Percentiles rank a stretch among this genome's conserved stretches.
Conservation (phyloP, 2,329 filamentous ascomycete species). For the Aspergillus costaricaensis region DNA sequence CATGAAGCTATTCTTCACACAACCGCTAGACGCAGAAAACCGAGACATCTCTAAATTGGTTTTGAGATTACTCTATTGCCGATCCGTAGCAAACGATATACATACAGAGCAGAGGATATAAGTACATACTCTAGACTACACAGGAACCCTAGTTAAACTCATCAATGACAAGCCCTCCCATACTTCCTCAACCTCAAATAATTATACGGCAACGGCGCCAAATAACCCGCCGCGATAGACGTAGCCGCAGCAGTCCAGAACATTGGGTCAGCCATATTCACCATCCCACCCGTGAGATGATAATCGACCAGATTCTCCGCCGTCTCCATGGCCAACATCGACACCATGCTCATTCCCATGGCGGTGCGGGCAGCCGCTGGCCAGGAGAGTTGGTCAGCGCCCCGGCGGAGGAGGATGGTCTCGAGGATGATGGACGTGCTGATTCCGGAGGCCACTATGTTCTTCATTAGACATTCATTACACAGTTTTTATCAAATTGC, state of each 20-base stretch:
- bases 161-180: constrained; percentile 42
- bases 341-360: constrained; percentile 61
- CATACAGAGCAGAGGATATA: too few species aligned
- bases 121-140: too few species aligned
- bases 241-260: constrained; percentile 56
- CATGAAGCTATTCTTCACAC: too few species aligned
- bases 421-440: constrained; percentile 56
- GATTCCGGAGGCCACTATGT: constrained; percentile 54
- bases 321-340: constrained; percentile 61
- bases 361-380: constrained; percentile 52
- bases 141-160: too few species aligned
- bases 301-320: constrained; percentile 60
- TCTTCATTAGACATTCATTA: not conserved
- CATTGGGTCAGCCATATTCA: constrained; percentile 48
- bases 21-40: too few species aligned
- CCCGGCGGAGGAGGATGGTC: constrained; percentile 53
- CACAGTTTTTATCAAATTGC: too few species aligned
- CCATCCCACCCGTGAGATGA: constrained; percentile 55
- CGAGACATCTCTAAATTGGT: too few species aligned
- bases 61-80: too few species aligned
- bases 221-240: constrained; percentile 32
- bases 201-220: constrained; percentile 58
- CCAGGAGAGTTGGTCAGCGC: constrained; percentile 54
- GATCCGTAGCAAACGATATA: too few species aligned
- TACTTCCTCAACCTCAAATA: constrained; percentile 53